These are phyloP conservation scores for Medicago ruthenica DNA, from an alignment of 306 rosid species.

Conservation along the genomic window DNA sequence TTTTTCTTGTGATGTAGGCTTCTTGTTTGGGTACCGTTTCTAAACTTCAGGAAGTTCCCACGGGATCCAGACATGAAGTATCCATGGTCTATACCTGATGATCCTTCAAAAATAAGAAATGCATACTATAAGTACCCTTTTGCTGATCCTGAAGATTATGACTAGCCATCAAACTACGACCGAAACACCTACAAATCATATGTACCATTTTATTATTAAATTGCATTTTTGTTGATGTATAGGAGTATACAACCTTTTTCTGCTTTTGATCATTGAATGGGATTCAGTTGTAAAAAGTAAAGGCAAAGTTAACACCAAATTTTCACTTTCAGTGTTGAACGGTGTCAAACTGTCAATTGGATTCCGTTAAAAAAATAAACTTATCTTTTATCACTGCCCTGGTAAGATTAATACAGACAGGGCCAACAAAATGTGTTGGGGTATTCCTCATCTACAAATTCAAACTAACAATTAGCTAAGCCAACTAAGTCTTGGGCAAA, in stretches of 20 bases:
- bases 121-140: conserved; percentile 66
- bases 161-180: conserved; percentile 51
- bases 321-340: conserved; percentile 12
- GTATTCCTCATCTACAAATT: too few species aligned
- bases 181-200: conserved; percentile 7
- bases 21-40: conserved; percentile 92
- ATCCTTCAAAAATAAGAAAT: conserved; percentile 63
- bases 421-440: too few species aligned
- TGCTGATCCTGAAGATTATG: conserved; percentile 84
- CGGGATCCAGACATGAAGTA: conserved; percentile 80
- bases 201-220: conserved; percentile 23
- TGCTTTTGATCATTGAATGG: conserved; percentile 32
- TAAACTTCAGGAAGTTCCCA: conserved; percentile 93
- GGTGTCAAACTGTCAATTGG: neutral
- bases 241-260: conserved; percentile 5
- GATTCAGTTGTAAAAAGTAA: neutral
- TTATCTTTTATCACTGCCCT: neutral
- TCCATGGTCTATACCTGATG: conserved; percentile 86
- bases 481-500: too few species aligned
- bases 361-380: neutral
- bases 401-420: neutral
- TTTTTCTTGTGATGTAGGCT: conserved; percentile 54
- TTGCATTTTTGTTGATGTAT: conserved; percentile 13
- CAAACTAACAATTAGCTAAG: too few species aligned
- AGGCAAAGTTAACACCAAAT: neutral